These are phyloP conservation scores for Gynostemma pentaphyllum DNA, from an alignment of 306 rosid genomes.

Conservation along the genomic window DNA sequence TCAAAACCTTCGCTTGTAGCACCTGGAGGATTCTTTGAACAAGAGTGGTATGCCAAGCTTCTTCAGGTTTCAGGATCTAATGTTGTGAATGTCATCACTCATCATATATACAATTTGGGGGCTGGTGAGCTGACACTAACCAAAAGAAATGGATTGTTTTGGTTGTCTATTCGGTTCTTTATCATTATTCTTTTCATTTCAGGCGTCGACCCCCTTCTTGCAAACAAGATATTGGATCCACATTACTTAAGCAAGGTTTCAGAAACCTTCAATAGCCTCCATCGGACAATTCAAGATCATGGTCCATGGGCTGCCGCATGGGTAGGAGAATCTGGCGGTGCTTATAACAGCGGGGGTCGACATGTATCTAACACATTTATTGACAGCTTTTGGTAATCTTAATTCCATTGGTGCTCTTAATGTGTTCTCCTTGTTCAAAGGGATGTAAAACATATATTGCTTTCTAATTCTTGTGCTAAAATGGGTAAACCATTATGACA, in stretches of 20 bases:
- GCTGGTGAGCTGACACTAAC: slow-evolving; percentile 40
- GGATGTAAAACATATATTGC: background rate
- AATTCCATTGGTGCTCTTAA: slow-evolving; percentile 9
- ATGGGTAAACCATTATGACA: background rate
- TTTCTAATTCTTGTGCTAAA: background rate
- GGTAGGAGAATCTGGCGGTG: slow-evolving; percentile 99
- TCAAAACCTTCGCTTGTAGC: slow-evolving; percentile 68
- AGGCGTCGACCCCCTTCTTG: slow-evolving; percentile 59
- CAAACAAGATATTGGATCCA: slow-evolving; percentile 58
- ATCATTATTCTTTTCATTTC: slow-evolving; percentile 11
- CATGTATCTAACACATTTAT: slow-evolving; percentile 65
- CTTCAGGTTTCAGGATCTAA: slow-evolving; percentile 70
- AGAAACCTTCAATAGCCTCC: slow-evolving; percentile 31
- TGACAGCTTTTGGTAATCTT: slow-evolving; percentile 86
- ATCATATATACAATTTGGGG: slow-evolving; percentile 83
- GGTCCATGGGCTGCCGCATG: slow-evolving; percentile 87
- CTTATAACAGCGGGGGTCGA: slow-evolving; percentile 82
- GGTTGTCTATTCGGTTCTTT: slow-evolving; percentile 4
- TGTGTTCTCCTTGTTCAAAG: background rate
- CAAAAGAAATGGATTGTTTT: background rate
- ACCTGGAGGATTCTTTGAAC: slow-evolving; percentile 83
- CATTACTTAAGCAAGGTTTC: slow-evolving; percentile 37
- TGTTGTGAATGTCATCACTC: slow-evolving; percentile 47
- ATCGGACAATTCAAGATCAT: slow-evolving; percentile 34
- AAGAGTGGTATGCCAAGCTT: slow-evolving; percentile 59